Conservation (phyloP, 23 red algal species). For the Gracilariopsis chorda region DNA sequence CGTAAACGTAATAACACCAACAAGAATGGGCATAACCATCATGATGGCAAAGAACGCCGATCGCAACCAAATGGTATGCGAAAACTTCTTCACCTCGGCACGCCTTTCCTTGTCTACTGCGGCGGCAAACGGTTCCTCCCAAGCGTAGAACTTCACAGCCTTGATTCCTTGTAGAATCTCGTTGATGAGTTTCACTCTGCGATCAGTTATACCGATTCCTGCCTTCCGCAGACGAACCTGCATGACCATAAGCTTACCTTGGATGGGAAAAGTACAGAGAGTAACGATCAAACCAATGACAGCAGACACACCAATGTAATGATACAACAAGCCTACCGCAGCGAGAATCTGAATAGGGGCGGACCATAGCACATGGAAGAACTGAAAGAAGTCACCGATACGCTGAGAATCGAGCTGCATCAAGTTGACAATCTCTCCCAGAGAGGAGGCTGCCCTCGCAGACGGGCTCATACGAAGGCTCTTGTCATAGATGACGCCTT, state of each 20-base stretch:
- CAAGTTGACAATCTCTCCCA: conserved; percentile 96
- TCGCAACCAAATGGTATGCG: conserved; percentile 63
- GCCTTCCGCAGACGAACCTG: conserved; percentile 39
- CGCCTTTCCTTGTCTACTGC: conserved; percentile 61
- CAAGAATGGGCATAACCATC: conserved; percentile 78
- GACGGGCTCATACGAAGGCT: conserved; percentile 75
- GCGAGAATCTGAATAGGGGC: conserved; percentile 86
- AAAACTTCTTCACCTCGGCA: conserved; percentile 69
- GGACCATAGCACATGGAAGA: conserved; percentile 82
- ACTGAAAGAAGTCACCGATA: conserved; percentile 87
- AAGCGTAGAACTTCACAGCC: conserved; percentile 98
- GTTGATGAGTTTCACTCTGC: conserved; percentile 90
- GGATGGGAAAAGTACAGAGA: conserved; percentile 67
- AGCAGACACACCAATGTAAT: conserved; percentile 81
- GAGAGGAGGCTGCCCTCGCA: conserved; percentile 70
- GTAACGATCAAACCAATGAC: conserved; percentile 81
- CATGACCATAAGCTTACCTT: conserved; percentile 57
- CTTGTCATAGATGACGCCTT: conserved; percentile 92
- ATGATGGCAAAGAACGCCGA: conserved; percentile 78
- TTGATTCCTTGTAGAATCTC: conserved; percentile 98
- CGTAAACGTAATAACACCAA: conserved; percentile 85
- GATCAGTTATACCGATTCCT: conserved; percentile 79
- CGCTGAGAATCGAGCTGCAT: conserved; percentile 98
- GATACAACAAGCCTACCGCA: conserved; percentile 76
- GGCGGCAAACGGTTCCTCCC: conserved; percentile 86